Conservation (phyloP, 495 filamentous ascomycete species). For the Penicilliopsis zonata region DNA sequence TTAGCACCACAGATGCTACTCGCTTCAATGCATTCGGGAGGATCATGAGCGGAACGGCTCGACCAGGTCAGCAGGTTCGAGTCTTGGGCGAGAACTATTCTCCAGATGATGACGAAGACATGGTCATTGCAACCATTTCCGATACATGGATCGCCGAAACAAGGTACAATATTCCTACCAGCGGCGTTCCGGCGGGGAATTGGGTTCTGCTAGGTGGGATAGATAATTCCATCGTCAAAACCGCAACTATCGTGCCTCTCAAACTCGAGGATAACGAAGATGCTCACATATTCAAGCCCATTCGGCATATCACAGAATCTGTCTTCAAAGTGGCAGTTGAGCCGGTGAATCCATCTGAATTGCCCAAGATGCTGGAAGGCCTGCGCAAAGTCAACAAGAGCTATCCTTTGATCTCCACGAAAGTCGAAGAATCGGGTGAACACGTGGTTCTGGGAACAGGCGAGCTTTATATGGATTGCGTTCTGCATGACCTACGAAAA, state of each 20-base stretch:
- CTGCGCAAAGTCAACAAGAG: constrained; percentile 94
- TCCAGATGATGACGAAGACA: constrained; percentile 95
- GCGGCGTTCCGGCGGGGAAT: constrained; percentile 91
- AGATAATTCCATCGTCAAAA: constrained; percentile 97
- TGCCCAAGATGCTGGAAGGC: constrained; percentile 99
- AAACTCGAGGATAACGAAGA: constrained; percentile 78
- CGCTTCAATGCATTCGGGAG: constrained; percentile 82
- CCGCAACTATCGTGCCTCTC: constrained; percentile 81
- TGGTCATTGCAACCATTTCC: constrained; percentile 78
- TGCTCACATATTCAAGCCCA: constrained; percentile 84
- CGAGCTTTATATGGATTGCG: constrained; percentile 98
- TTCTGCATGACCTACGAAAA: constrained; percentile 84
- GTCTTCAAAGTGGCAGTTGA: constrained; percentile 97
- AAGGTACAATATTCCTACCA: constrained; percentile 80
- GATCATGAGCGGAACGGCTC: constrained; percentile 86
- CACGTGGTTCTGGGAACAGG: constrained; percentile 92
- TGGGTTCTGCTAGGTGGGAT: constrained; percentile 83
- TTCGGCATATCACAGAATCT: constrained; percentile 92
- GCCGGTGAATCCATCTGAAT: constrained; percentile 92
- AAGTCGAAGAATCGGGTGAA: constrained; percentile 97
- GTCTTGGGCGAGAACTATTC: constrained; percentile 95
- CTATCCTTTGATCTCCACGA: constrained; percentile 89
- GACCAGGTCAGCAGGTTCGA: constrained; percentile 69
- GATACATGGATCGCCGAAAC: constrained; percentile 92
- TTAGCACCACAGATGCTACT: constrained; percentile 76